A percentile compares a stretch with the other conserved stretches of the same genome.
Conservation (phyloP, 768 basidiomycete species). For the Brasilioporus rufonigricans region DNA sequence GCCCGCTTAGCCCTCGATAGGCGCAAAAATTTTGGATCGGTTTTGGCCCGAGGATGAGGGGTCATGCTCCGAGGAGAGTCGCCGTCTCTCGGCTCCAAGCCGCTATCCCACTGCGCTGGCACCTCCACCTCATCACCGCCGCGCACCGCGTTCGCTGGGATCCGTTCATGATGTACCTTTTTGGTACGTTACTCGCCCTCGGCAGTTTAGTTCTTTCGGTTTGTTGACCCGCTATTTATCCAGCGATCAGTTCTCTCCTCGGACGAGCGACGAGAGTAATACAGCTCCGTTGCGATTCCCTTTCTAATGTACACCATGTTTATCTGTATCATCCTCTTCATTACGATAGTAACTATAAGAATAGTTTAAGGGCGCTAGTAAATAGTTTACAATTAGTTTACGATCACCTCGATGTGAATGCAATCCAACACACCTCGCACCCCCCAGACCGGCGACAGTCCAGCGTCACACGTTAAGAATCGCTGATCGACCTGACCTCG, state of each 20-base stretch:
- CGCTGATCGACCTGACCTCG: slow-evolving; percentile 35
- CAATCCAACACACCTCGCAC: slow-evolving; percentile 9
- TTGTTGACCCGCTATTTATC: background rate
- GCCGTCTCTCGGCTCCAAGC: slow-evolving; percentile 2
- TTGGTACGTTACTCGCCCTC: slow-evolving; percentile 12
- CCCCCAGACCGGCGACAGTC: background rate
- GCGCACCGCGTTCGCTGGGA: slow-evolving; percentile 17
- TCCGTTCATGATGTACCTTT: slow-evolving; percentile 7
- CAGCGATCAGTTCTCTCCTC: slow-evolving; percentile 20
- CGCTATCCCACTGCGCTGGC: slow-evolving; percentile 21
- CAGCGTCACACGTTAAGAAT: background rate
- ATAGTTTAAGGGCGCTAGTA: slow-evolving; percentile 19
- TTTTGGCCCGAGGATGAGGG: slow-evolving; percentile 34
- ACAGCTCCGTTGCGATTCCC: slow-evolving; percentile 26
- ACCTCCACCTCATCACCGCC: slow-evolving; percentile 31
- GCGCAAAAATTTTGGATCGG: slow-evolving; percentile 27
- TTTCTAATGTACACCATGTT: slow-evolving; percentile 21
- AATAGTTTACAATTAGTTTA: slow-evolving; percentile 19
- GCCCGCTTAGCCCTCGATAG: slow-evolving; percentile 24
- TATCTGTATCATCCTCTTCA: background rate
- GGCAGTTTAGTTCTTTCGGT: background rate
- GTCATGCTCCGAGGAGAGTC: slow-evolving; percentile 18
- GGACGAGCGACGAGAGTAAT: slow-evolving; percentile 12
- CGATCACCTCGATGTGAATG: background rate
- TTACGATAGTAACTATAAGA: slow-evolving; percentile 7